A percentile compares a stretch with the other conserved stretches of the same genome.
phyloP scores from a whole-genome alignment of 176 grass and related monocot genomes.

The Triticum aestivum region IWGSC_CS_RefSeq_v2.1 NC_057812.1:30655378-30655877 shows the following conservation, averaged over 20 bases:
- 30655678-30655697: background rate
- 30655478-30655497: background rate
- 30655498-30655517: too few relatives aligned
- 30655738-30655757: too few relatives aligned
- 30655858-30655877: too few relatives aligned
- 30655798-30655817: too few relatives aligned
- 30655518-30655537: background rate
- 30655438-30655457: too few relatives aligned
- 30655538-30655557: background rate
- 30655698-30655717: background rate
- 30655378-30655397: too few relatives aligned
- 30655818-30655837: too few relatives aligned
- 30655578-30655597: background rate
- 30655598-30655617: background rate
- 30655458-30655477: background rate
- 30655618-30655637: background rate
- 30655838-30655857: too few relatives aligned
- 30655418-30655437: too few relatives aligned
- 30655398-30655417: too few relatives aligned
- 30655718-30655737: background rate
- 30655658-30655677: background rate
- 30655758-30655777: too few relatives aligned
- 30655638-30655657: accelerated
- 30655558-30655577: background rate
- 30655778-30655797: too few relatives aligned